Base-by-base conservation (phyloP, 257 asterid genomes). In the Asclepias syriaca region DNA sequence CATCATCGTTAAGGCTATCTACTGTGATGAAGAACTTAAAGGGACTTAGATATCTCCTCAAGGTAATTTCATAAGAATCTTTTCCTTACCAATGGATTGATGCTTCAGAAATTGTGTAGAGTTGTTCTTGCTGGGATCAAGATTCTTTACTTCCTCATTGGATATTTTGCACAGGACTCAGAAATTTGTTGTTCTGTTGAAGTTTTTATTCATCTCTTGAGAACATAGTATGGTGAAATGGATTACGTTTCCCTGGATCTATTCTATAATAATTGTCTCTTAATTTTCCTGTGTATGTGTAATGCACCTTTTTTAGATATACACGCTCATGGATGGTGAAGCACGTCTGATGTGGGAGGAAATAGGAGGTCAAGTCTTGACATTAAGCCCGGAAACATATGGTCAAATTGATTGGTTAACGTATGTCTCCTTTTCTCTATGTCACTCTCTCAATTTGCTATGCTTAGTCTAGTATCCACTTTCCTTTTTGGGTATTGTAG, bases 371-470 rank as follows among this genome's bases (percentile, higher is more conserved):
- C 83, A 84, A 75, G 86, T 95, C 72, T 88, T 89, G 71, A 77
- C 86, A 78, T 81, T 95, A 84, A 83, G 87, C 77, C 90, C 85
- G n/a, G 97, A 87, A 81, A 84, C 87, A 89, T 86, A 79, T 84
- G 83, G 87, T 72, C 83, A 72, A 74, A 83, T 88, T 83, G 99
- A 94, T 84, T 94, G 99, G 99, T 87, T 97, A 71, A 85, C 79
- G 99, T 94, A 85, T 73, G 93, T 78, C 53, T 66, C 45, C 78
- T 83, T 78, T 75, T 75, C 77, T 72, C 72, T 43, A 24, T 70
- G 50, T n/a, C 66, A 56, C 57, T 74, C 15, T 16, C 39, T 72
- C 68, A 69, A 58, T 73, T 59, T 71, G 65, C 64, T 65, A 55
- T 56, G 65, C 19, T 67, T 77, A 56, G 72, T 77, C 70, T 64